Base-by-base conservation (phyloP, 345 rosid species). In the Melaleuca quinquenervia region DNA sequence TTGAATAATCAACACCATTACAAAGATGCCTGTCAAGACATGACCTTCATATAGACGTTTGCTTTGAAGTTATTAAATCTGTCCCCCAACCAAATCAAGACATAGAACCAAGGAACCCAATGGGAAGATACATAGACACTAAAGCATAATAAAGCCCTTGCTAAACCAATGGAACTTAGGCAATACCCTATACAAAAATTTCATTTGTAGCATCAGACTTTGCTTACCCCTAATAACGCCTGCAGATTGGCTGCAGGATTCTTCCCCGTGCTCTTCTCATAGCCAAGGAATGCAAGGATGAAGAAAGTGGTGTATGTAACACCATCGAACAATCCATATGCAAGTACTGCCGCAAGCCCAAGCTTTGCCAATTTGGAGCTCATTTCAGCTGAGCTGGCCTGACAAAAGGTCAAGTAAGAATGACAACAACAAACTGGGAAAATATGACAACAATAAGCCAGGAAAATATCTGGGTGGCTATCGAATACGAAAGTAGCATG, bases 171-270 rank as follows among this genome's bases (percentile, higher is more conserved):
- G 24, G 3, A 70, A 32, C 75, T 64, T 48, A 82, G 49, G 49
- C 50, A 86, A 21, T 11, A 52, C 56, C 84, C 56, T 18, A 9
- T 29, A 82, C 21, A 82, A 52, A 49, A 51, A 82, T 51, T 7
- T 27, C 56, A 53, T 82, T 1, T 82, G 56, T 51, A 55, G 21
- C 26, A 18, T 70, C 10, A 18, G 80, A 70, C 80, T 70, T 70
- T 36, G 32, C 83, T 83, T 89, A 89, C 92, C 86, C 90, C 89
- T 52, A 88, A 85, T 9, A 91, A 86, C 48, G 91, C 90, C 84
- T 87, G 91, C 27, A 91, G 92, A 89, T 88, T 91, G 76, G 91
- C 91, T 32, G 89, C 91, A 41, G 91, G 91, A 70, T 91, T 89
- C 50, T 89, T 91, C 48, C 91, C 89, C 0, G 88, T 89, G 64